Conservation (phyloP, 306 rosid species). For the Gynostemma pentaphyllum region DNA sequence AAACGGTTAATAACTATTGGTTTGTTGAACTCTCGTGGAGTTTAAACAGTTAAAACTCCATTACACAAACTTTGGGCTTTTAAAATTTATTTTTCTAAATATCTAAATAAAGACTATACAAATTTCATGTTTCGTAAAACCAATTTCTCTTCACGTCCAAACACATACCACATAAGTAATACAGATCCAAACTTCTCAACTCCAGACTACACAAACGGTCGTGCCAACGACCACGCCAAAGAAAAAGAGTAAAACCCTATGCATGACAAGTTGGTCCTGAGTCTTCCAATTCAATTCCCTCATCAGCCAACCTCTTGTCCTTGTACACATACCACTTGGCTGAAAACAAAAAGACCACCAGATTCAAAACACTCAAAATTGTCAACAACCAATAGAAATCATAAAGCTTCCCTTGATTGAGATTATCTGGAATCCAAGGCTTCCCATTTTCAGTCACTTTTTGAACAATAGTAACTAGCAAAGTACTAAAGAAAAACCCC, state of each 20-base stretch:
- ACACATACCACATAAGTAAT: too few relatives aligned
- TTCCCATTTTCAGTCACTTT: constrained; percentile 35
- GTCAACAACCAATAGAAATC: constrained; percentile 82
- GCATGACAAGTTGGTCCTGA: constrained; percentile 22
- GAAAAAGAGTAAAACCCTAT: background rate
- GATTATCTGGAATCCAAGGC: constrained; percentile 78
- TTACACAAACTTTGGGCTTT: too few relatives aligned
- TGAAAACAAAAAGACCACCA: constrained; percentile 36
- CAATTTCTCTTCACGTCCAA: too few relatives aligned
- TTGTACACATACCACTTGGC: constrained; percentile 84
- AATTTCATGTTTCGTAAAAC: too few relatives aligned
- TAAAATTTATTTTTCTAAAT: background rate
- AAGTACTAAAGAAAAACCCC: constrained; percentile 72
- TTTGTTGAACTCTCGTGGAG: too few relatives aligned
- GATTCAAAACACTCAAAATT: constrained; percentile 49
- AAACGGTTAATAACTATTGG: too few relatives aligned
- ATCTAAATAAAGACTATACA: too few relatives aligned
- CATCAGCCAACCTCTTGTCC: constrained; percentile 60
- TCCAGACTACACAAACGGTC: too few relatives aligned
- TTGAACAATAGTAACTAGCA: constrained; percentile 53
- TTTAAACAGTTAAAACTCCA: too few relatives aligned
- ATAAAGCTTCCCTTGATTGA: constrained; percentile 65
- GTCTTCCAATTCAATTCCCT: constrained; percentile 55
- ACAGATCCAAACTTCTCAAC: too few relatives aligned
- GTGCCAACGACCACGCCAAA: too few relatives aligned